These are phyloP conservation scores for Clathrospora elynae DNA, from an alignment of 2,329 filamentous ascomycete genomes.

Conservation along the genomic window DNA sequence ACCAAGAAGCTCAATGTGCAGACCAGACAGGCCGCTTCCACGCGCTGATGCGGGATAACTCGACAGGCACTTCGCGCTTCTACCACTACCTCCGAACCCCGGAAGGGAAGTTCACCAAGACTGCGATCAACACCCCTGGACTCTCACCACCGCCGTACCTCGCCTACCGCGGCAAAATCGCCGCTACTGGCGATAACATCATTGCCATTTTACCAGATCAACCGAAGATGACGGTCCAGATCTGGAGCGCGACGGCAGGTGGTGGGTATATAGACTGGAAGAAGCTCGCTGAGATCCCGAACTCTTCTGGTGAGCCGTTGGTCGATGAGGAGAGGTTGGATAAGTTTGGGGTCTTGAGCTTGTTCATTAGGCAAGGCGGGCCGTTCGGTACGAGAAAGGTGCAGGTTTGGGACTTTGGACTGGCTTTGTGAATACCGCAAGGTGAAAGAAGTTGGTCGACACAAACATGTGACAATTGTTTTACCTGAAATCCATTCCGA, in stretches of 20 bases:
- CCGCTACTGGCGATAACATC: constrained; percentile 31
- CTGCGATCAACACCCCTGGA: constrained; percentile 34
- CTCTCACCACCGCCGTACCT: constrained; percentile 41
- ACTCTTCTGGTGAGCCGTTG: constrained; percentile 39
- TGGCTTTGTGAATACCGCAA: constrained; percentile 17
- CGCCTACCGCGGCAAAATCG: constrained; percentile 42
- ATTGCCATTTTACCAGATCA: constrained; percentile 41
- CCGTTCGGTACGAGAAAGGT: constrained; percentile 41
- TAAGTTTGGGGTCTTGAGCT: constrained; percentile 33
- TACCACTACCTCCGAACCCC: constrained; percentile 43
- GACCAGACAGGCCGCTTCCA: constrained; percentile 56
- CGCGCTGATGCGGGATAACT: constrained; percentile 55
- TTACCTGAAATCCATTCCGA: too few relatives aligned
- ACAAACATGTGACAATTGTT: too few relatives aligned
- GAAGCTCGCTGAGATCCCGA: constrained; percentile 36
- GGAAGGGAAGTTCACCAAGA: constrained; percentile 39
- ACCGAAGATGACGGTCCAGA: constrained; percentile 33
- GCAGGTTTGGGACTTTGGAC: constrained; percentile 44
- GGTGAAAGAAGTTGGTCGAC: too few relatives aligned
- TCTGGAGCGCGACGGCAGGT: constrained; percentile 38
- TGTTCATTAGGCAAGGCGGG: constrained; percentile 45
- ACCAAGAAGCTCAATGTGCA: constrained; percentile 58
- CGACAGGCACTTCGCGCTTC: constrained; percentile 33
- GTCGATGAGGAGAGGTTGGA: constrained; percentile 40
- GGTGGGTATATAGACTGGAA: constrained; percentile 39